A percentile compares a stretch with the other conserved stretches of the same genome.
These are phyloP conservation scores for Ambrosiella cleistominuta DNA, from an alignment of 2,329 filamentous ascomycete genomes.

Conservation along the genomic window DNA sequence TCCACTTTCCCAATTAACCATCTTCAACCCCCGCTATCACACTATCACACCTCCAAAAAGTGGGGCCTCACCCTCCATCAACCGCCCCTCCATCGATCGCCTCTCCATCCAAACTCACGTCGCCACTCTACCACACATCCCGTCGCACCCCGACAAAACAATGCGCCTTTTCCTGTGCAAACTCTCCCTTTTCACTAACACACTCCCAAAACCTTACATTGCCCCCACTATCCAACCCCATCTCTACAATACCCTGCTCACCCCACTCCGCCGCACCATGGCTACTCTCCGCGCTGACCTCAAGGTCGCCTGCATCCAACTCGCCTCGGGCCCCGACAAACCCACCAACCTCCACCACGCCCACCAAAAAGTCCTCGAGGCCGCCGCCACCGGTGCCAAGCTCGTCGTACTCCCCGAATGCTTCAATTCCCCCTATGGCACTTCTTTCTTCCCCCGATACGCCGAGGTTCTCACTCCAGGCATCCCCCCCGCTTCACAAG, in stretches of 20 bases:
- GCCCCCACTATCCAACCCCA: background rate
- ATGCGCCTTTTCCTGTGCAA: slow-evolving; percentile 4
- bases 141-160: background rate
- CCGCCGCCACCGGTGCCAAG: slow-evolving; percentile 56
- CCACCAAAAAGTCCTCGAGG: slow-evolving; percentile 65
- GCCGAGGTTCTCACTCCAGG: slow-evolving; percentile 61
- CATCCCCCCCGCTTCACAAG: slow-evolving; percentile 47
- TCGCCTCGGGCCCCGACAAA: slow-evolving; percentile 71
- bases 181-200: slow-evolving; percentile 3
- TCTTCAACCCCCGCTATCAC: too few species aligned
- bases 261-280: slow-evolving; percentile 21
- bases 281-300: slow-evolving; percentile 50
- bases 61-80: background rate
- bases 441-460: slow-evolving; percentile 74
- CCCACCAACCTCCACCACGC: slow-evolving; percentile 65
- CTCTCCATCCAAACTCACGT: background rate
- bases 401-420: slow-evolving; percentile 92
- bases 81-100: background rate
- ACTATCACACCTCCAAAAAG: too few species aligned
- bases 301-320: slow-evolving; percentile 66
- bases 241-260: background rate
- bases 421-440: slow-evolving; percentile 97
- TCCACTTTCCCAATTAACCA: too few species aligned
- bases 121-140: background rate
- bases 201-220: background rate